These are phyloP conservation scores for Fraxinus floribunda DNA, from an alignment of 305 asterid species.

Conservation along the genomic window DNA sequence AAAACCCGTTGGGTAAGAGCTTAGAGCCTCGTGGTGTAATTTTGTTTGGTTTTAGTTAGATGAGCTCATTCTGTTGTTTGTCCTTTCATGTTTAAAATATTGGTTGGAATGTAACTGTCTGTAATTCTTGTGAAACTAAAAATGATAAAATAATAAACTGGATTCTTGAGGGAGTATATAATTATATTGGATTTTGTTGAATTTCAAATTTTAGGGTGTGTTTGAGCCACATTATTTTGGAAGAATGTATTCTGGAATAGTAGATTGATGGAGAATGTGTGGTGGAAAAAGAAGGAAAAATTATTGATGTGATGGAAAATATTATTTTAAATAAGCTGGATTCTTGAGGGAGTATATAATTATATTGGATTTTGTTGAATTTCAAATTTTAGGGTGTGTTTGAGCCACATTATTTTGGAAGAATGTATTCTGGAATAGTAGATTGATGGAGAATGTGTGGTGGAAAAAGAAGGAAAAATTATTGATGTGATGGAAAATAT, in stretches of 20 bases:
- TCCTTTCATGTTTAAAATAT: background rate
- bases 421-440: no score
- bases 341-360: background rate
- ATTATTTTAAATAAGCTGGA: background rate
- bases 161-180: background rate
- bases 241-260: no score
- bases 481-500: no score
- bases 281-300: no score
- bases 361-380: background rate
- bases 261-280: no score
- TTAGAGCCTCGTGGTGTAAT: slow-evolving; percentile 20
- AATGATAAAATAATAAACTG: background rate
- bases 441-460: no score
- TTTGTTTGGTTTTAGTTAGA: background rate
- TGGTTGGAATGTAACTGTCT: background rate
- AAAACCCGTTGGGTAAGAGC: slow-evolving; percentile 76
- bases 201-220: no score
- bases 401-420: no score
- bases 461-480: no score
- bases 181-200: background rate
- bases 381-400: no score
- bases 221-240: no score
- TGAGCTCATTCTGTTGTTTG: background rate
- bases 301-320: no score
- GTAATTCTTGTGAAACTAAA: background rate